Evolutionary conservation across 106 monocot species (phyloP).

Genomic region (Dendrobium catenatum): DNA sequence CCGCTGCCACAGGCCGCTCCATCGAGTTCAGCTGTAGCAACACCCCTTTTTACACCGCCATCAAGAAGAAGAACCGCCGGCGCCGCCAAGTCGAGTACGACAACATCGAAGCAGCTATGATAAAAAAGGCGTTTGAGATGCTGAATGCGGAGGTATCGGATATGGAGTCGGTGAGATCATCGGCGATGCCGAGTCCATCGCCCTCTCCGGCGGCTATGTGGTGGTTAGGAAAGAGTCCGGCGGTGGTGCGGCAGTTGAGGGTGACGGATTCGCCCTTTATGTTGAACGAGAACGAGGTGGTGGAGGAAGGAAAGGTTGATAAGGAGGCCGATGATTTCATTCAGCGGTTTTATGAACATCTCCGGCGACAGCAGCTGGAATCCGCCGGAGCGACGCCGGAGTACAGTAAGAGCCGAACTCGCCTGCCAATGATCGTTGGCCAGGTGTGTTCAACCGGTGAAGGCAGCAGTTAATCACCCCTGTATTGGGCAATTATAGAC

Average conservation of each 20-base stretch:
- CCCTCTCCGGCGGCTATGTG: background rate
- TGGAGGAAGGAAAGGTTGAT: slow-evolving; percentile 14
- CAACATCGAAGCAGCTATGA: slow-evolving; percentile 2
- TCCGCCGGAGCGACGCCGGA: background rate
- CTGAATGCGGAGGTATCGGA: slow-evolving; percentile 7
- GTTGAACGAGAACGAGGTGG: slow-evolving; percentile 16
- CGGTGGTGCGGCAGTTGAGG: slow-evolving; percentile 20
- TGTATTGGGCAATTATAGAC: no score
- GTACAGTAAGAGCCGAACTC: no score
- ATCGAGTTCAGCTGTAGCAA: slow-evolving; percentile 72
- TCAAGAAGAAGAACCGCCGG: background rate
- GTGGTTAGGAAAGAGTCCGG: slow-evolving; percentile 11
- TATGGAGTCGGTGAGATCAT: background rate
- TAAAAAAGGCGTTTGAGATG: slow-evolving; percentile 10
- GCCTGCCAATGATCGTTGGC: no score
- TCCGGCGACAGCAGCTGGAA: slow-evolving; percentile 28
- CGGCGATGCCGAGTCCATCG: slow-evolving; percentile 7
- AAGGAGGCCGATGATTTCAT: slow-evolving; percentile 64
- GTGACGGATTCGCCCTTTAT: slow-evolving; percentile 55
- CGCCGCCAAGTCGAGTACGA: background rate
- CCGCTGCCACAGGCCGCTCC: background rate
- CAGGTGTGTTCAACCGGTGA: no score
- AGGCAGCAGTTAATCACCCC: no score
- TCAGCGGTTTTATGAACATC: slow-evolving; percentile 63
- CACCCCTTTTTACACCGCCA: slow-evolving; percentile 32